phyloP scores from a whole-genome alignment of 1,139 yeast species.

The Diutina ranongensis region DNA sequence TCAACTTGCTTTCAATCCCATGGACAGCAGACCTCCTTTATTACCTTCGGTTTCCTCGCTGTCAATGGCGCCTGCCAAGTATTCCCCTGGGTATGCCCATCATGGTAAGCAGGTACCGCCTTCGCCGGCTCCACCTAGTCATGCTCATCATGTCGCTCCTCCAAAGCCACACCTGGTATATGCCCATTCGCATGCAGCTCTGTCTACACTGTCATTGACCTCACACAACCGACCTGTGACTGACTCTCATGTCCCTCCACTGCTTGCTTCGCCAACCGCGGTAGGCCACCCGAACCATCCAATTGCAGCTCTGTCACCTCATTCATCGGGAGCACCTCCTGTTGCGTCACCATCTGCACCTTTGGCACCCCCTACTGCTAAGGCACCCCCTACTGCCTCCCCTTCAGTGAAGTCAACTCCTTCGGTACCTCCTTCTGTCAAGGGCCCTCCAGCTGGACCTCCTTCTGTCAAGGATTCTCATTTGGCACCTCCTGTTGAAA shows the following conservation, averaged over 20 bases:
- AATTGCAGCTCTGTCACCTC: not conserved
- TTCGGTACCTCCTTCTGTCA: not conserved
- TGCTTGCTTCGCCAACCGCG: not conserved
- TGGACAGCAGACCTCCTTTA: not conserved
- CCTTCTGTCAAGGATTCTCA: no score
- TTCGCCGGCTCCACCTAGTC: not conserved
- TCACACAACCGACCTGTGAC: not conserved
- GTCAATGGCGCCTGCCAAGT: not conserved
- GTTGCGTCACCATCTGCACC: not conserved
- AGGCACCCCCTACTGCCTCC: not conserved
- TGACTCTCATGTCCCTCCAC: not conserved
- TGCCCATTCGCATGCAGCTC: not conserved
- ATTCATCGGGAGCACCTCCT: not conserved
- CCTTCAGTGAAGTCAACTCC: not conserved
- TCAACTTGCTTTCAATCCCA: slow-evolving; percentile 9
- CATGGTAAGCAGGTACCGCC: not conserved
- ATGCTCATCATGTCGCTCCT: no score
- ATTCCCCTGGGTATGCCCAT: not conserved
- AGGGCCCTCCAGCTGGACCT: not conserved
- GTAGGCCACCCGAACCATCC: not conserved
- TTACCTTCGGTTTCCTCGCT: not conserved
- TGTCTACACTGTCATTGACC: slow-evolving; percentile 1
- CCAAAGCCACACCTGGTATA: not conserved
- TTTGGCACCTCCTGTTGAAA: no score
- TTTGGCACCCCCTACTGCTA: not conserved